Conservation (phyloP, 1,284 basidiomycete species). For the Cerioporus squamosus region DNA sequence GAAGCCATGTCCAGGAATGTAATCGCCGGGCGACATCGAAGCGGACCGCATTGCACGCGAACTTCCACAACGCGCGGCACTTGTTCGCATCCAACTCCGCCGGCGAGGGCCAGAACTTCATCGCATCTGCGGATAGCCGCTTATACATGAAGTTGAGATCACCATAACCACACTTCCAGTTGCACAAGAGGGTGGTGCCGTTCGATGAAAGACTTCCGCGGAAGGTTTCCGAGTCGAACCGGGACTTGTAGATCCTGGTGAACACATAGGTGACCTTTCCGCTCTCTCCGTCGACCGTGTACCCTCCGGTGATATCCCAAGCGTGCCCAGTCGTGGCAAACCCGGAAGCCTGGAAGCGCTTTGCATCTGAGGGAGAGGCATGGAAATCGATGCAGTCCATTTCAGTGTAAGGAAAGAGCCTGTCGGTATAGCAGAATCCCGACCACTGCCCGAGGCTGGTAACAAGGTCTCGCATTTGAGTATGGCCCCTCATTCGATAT, state of each 20-base stretch:
- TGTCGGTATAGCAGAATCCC: neutral
- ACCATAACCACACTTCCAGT: neutral
- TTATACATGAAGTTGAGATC: slow-evolving; percentile 7
- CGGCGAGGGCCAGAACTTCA: slow-evolving; percentile 22
- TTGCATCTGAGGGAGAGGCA: neutral
- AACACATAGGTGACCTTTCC: neutral
- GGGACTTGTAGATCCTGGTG: neutral
- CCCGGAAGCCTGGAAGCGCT: neutral
- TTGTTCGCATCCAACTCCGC: slow-evolving; percentile 19
- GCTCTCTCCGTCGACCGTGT: neutral
- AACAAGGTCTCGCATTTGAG: neutral
- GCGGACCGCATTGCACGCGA: slow-evolving; percentile 18
- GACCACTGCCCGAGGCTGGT: slow-evolving; percentile 1
- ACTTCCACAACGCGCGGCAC: slow-evolving; percentile 27
- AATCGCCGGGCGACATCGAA: slow-evolving; percentile 10
- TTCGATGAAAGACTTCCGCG: neutral
- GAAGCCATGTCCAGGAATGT: neutral
- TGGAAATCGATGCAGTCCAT: slow-evolving; percentile 2
- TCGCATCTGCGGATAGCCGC: slow-evolving; percentile 1
- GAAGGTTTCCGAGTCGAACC: neutral
- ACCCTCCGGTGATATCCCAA: neutral
- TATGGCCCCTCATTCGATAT: neutral
- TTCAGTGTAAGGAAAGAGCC: neutral
- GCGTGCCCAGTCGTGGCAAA: neutral
- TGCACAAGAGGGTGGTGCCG: neutral